phyloP scores from a whole-genome alignment of 2,329 filamentous ascomycete species.

The Fusarium albosuccineum region DNA sequence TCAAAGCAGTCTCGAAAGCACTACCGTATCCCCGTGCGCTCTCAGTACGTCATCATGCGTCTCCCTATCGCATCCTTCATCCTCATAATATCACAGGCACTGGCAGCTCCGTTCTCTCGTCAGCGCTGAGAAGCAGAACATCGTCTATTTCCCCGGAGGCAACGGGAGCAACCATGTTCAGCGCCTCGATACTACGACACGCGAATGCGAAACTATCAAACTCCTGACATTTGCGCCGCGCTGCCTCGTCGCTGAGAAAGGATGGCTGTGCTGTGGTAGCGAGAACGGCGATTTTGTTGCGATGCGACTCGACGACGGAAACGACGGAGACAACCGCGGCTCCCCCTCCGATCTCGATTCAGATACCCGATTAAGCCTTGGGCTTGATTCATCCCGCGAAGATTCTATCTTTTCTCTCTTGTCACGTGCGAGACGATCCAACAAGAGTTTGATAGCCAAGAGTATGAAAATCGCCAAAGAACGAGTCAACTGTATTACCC shows the following conservation, averaged over 20 bases:
- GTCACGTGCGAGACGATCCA: slow-evolving; percentile 54
- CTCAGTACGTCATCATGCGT: slow-evolving; percentile 65
- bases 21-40: slow-evolving; percentile 75
- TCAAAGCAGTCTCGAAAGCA: slow-evolving; percentile 72
- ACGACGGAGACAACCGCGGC: slow-evolving; percentile 45
- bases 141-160: slow-evolving; percentile 88
- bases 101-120: slow-evolving; percentile 93
- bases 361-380: slow-evolving; percentile 50
- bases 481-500: slow-evolving; percentile 75
- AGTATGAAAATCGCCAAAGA: slow-evolving; percentile 69
- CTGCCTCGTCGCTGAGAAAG: slow-evolving; percentile 87
- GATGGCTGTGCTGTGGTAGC: slow-evolving; percentile 92
- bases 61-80: slow-evolving; percentile 15
- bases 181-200: slow-evolving; percentile 75
- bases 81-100: slow-evolving; percentile 66
- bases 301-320: slow-evolving; percentile 70
- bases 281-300: slow-evolving; percentile 89
- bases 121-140: slow-evolving; percentile 80
- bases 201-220: slow-evolving; percentile 79
- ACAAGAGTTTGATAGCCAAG: slow-evolving; percentile 62
- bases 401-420: slow-evolving; percentile 53
- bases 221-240: slow-evolving; percentile 80
- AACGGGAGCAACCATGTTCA: slow-evolving; percentile 74
- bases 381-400: slow-evolving; percentile 50
- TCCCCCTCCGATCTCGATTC: slow-evolving; percentile 49